Evolutionary conservation across 2,329 filamentous ascomycete species (phyloP).

Genomic region (Ophiostoma quercus): DNA sequence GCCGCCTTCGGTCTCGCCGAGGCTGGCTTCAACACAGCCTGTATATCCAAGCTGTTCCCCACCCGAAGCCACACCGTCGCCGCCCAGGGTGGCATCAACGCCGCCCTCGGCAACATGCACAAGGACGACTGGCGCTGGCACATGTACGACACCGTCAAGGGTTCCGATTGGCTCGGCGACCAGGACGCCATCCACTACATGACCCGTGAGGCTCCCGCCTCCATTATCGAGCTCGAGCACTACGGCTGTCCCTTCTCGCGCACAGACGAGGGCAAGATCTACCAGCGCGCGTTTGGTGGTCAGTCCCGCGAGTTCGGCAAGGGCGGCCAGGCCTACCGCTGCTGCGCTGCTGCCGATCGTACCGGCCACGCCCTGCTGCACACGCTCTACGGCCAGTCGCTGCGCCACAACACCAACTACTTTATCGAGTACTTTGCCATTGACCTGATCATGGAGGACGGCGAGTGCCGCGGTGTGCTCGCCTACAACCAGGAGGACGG

Average conservation of each 20-base stretch:
- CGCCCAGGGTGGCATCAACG: constrained; percentile 79
- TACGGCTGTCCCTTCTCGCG: constrained; percentile 95
- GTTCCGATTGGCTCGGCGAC: constrained; percentile 94
- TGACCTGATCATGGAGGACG: constrained; percentile 95
- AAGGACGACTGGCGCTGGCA: constrained; percentile 98
- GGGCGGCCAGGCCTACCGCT: constrained; percentile 96
- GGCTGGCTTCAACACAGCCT: constrained; percentile 84
- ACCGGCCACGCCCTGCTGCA: constrained; percentile 96
- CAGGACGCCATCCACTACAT: constrained; percentile 99
- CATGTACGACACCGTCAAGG: constrained; percentile 99
- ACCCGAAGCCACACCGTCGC: constrained; percentile 82
- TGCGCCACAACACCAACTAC: constrained; percentile 98
- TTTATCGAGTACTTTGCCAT: constrained; percentile 99
- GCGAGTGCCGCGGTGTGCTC: constrained; percentile 91
- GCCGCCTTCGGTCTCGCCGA: constrained; percentile 82
- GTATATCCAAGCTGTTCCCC: constrained; percentile 81
- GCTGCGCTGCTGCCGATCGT: constrained; percentile 91
- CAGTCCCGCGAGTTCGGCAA: constrained; percentile 94
- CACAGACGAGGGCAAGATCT: constrained; percentile 95
- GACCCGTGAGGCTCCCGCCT: constrained; percentile 87
- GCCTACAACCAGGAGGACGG: constrained; percentile 99
- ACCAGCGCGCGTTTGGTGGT: constrained; percentile 97
- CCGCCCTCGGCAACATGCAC: constrained; percentile 91
- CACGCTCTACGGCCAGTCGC: constrained; percentile 95
- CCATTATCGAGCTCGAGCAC: constrained; percentile 91